Evolutionary conservation across 2,329 filamentous ascomycete species (phyloP).

Genomic region (Colletotrichum euphorbiae): DNA sequence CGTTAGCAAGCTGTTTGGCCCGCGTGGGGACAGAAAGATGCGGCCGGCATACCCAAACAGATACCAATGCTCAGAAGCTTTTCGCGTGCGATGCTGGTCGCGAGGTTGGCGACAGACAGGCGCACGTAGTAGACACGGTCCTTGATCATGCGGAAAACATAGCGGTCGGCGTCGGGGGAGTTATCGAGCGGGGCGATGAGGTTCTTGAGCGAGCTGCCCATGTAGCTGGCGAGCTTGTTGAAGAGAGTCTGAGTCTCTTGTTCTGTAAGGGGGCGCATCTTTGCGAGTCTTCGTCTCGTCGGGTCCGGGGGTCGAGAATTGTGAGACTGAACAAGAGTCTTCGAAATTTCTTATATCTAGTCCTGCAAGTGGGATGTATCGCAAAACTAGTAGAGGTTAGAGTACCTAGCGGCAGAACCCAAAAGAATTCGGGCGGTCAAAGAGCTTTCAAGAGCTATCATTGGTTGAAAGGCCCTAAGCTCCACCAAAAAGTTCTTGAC

Average conservation of each 20-base stretch:
- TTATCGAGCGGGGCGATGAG: conserved; percentile 80
- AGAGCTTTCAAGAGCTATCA: not conserved
- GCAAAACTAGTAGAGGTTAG: conserved; percentile 34
- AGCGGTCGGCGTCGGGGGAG: conserved; percentile 77
- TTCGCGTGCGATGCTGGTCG: conserved; percentile 84
- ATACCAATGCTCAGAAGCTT: conserved; percentile 89
- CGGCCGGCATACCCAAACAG: conserved; percentile 70
- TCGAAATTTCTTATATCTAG: not conserved
- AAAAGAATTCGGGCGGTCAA: conserved; percentile 46
- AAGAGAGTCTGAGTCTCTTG: conserved; percentile 85
- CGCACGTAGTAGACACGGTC: conserved; percentile 92
- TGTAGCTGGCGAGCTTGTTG: conserved; percentile 94
- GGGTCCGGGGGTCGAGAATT: not conserved
- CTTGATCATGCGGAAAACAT: conserved; percentile 79
- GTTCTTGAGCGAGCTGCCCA: conserved; percentile 85
- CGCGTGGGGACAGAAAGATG: not conserved
- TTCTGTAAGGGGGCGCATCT: conserved; percentile 86
- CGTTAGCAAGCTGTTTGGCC: not conserved
- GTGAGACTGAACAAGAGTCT: not conserved
- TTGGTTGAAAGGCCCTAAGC: conserved; percentile 44
- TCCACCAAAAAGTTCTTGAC: conserved; percentile 29
- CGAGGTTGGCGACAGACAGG: conserved; percentile 89
- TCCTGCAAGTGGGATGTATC: conserved; percentile 24
- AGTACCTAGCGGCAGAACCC: conserved; percentile 43
- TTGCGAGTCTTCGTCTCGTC: conserved; percentile 43